Percentiles rank a stretch among this genome's conserved stretches.
Evolutionary conservation across 2,329 filamentous ascomycete genomes (phyloP).

Genomic region (Cercospora sp.): DNA sequence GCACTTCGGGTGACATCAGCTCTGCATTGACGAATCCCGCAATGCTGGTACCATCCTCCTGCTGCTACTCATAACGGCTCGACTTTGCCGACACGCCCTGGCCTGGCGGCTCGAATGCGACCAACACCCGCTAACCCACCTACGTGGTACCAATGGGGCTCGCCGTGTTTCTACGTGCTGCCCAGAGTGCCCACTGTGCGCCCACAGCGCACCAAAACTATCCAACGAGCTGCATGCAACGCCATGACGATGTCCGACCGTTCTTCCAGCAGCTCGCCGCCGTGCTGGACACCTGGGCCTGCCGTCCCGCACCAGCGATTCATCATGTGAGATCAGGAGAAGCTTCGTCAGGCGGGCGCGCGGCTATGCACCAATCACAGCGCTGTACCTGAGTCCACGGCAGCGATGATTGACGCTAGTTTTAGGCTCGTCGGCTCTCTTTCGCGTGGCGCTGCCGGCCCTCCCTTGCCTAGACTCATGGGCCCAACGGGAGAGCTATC

Average conservation of each 20-base stretch:
- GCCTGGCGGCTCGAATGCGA: constrained; percentile 2
- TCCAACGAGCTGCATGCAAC: neutral
- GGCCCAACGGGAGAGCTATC: neutral
- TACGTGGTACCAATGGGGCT: constrained; percentile 3
- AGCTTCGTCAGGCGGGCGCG: constrained; percentile 11
- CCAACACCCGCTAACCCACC: neutral
- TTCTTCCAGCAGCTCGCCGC: neutral
- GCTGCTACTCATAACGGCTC: neutral
- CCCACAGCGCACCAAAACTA: neutral
- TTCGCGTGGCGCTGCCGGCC: constrained; percentile 12
- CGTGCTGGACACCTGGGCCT: neutral
- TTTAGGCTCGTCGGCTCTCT: constrained; percentile 21
- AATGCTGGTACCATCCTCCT: neutral
- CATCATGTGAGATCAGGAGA: constrained; percentile 17
- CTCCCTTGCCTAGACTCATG: constrained; percentile 6
- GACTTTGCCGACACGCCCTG: neutral
- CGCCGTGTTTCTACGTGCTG: neutral
- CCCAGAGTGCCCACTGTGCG: neutral
- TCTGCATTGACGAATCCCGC: constrained; percentile 1
- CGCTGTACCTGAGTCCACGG: constrained; percentile 14
- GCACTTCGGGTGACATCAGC: constrained; percentile 10
- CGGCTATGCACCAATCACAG: constrained; percentile 19
- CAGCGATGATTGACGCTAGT: constrained; percentile 7
- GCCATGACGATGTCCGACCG: neutral
- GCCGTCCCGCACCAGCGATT: constrained; percentile 9